Evolutionary conservation across 2,329 filamentous ascomycete genomes (phyloP).

Genomic region (Colletotrichum navitas): DNA sequence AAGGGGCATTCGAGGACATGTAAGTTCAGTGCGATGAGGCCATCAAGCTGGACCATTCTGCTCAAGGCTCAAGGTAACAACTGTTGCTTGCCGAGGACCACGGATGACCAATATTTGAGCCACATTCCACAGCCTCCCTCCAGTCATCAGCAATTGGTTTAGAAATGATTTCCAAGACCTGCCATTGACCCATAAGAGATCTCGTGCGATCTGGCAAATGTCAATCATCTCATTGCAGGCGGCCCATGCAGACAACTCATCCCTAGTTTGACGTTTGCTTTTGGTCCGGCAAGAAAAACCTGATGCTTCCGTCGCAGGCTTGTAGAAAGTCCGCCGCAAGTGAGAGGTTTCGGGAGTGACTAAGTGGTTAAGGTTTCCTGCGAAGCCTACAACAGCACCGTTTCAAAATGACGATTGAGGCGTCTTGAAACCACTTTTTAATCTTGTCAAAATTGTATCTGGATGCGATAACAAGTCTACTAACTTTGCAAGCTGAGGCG

Average conservation of each 20-base stretch:
- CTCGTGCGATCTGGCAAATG: not conserved
- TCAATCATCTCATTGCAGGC: not conserved
- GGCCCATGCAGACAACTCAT: not conserved
- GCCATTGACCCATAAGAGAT: not conserved
- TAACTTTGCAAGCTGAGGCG: not conserved
- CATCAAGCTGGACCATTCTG: not conserved
- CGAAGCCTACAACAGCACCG: not conserved
- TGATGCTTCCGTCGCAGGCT: not conserved
- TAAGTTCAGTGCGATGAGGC: not conserved
- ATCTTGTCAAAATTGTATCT: not conserved
- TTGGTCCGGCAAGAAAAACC: not conserved
- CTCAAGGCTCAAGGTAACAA: not conserved
- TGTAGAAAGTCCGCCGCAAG: not conserved
- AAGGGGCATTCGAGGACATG: not conserved
- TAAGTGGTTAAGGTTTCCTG: not conserved
- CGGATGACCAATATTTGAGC: not conserved
- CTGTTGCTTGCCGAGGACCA: not conserved
- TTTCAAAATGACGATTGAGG: not conserved
- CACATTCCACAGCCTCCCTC: not conserved
- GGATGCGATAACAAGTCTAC: not conserved
- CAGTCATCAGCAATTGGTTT: not conserved
- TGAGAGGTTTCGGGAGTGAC: not conserved
- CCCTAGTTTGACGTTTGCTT: not conserved
- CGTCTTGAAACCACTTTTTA: not conserved
- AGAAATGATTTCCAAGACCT: not conserved